Evolutionary conservation across 2,329 filamentous ascomycete genomes (phyloP).

Genomic region (Phaeosphaeriaceae sp.): DNA sequence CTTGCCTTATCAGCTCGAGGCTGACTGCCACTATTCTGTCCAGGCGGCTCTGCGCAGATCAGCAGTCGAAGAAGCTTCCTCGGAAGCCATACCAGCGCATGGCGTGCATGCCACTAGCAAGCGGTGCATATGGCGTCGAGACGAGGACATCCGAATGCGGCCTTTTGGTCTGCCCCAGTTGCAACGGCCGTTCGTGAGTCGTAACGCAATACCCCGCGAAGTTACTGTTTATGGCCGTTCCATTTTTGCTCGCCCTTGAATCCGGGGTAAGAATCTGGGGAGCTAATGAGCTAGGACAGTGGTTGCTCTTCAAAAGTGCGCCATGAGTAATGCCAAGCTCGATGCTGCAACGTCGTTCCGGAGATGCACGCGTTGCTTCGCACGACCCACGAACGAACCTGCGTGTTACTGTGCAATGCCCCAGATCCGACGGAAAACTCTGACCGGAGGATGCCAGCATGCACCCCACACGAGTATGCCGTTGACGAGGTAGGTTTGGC

Average conservation of each 20-base stretch:
- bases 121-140: slow-evolving; percentile 1
- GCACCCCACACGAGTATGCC: neutral
- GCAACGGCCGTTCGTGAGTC: neutral
- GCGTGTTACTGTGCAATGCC: neutral
- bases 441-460: neutral
- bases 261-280: slow-evolving; percentile 11
- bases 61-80: neutral
- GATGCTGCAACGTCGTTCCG: neutral
- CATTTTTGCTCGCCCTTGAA: neutral
- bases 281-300: neutral
- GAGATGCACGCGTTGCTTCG: slow-evolving; percentile 1
- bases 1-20: neutral
- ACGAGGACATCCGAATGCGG: slow-evolving; percentile 5
- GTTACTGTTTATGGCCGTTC: neutral
- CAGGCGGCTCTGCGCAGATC: slow-evolving; percentile 11
- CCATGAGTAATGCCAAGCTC: slow-evolving; percentile 14
- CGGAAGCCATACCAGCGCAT: neutral
- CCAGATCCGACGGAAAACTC: slow-evolving; percentile 1
- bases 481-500: neutral
- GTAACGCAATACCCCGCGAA: slow-evolving; percentile 1
- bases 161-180: neutral
- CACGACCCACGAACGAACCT: neutral
- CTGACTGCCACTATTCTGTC: slow-evolving; percentile 1
- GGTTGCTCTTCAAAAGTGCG: neutral
- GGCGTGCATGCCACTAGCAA: neutral